phyloP scores from a whole-genome alignment of 805 yeast genomes.

The Cyberlindnera lachancei region DNA sequence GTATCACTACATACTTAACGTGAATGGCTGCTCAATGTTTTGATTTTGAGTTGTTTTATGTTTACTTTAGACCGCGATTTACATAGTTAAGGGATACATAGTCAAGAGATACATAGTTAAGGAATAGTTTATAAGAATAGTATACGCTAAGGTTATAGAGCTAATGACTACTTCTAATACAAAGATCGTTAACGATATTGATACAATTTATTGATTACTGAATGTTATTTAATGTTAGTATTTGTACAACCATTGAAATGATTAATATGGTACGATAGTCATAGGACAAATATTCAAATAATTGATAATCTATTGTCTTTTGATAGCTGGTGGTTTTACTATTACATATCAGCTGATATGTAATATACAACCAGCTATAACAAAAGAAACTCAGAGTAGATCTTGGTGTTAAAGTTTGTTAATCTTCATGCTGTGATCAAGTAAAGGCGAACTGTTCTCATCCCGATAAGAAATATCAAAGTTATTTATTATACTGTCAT shows the following conservation, averaged over 20 bases:
- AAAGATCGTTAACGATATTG: too few species aligned
- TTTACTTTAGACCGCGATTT: not conserved
- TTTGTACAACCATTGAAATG: too few species aligned
- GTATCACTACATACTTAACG: not conserved
- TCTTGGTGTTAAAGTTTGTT: constrained; percentile 32
- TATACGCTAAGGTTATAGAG: too few species aligned
- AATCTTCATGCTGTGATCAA: constrained; percentile 27
- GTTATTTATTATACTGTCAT: too few species aligned
- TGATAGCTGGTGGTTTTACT: too few species aligned
- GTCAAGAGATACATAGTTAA: not conserved
- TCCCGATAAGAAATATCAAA: constrained; percentile 20
- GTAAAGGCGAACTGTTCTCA: constrained; percentile 31
- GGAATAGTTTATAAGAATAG: not conserved
- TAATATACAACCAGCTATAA: not conserved
- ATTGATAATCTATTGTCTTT: too few species aligned
- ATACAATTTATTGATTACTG: too few species aligned
- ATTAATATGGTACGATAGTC: not conserved
- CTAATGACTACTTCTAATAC: too few species aligned
- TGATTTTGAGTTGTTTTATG: not conserved
- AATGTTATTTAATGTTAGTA: too few species aligned
- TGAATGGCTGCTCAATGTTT: not conserved
- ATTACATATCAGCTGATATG: too few species aligned
- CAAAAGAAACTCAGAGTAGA: constrained; percentile 29
- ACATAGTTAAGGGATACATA: not conserved
- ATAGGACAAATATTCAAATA: not conserved